Base-by-base conservation (phyloP, 2,329 filamentous ascomycete species). In the Dactylonectria estremocensis region DNA sequence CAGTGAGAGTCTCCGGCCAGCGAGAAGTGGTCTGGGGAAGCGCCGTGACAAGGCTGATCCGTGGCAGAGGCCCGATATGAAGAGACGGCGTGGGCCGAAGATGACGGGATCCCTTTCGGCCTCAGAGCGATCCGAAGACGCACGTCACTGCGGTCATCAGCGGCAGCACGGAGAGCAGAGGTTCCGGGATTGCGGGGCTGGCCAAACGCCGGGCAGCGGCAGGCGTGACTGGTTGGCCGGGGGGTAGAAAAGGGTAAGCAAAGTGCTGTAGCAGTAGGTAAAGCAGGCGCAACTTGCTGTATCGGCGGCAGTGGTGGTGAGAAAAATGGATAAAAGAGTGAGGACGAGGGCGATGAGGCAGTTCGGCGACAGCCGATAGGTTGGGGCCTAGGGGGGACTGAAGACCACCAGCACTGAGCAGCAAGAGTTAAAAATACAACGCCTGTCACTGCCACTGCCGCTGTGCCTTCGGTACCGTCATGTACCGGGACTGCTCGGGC, bases 381-480 rank as follows among this genome's bases (percentile, higher is more conserved):
- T 52, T 46, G 31, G 53, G n/a, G n/a, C n/a, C n/a, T n/a, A n/a
- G n/a, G n/a, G 48, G 45, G 45, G 10, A n/a, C 60, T 63, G 53
- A 50, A 28, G 40, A 31, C 43, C 33, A 48, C 20, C 50, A 22
- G 13, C 18, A 2, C n/a, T 14, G 9, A 16, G 50, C 33, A 40
- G 40, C n/a, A 50, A 50, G 31, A 53, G 60, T 45, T 53, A 62
- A 46, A 55, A 62, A 56, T 62, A 35, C 52, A 20, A 31, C 50
- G 33, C 16, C 31, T 35, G 50, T 31, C 50, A 18, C 50, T 53
- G 50, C 31, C n/a, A 28, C 50, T 53, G 33, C 50, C 50, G 33
- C 50, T 35, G 31, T 10, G 28, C 10, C 50, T 35, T 35, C 49
- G 31, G 16, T 52, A 52, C 28, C 24, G 28, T 28, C 33, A 18